Evolutionary conservation across 2,329 filamentous ascomycete genomes (phyloP).

Genomic region (Teratosphaeriaceae sp.): DNA sequence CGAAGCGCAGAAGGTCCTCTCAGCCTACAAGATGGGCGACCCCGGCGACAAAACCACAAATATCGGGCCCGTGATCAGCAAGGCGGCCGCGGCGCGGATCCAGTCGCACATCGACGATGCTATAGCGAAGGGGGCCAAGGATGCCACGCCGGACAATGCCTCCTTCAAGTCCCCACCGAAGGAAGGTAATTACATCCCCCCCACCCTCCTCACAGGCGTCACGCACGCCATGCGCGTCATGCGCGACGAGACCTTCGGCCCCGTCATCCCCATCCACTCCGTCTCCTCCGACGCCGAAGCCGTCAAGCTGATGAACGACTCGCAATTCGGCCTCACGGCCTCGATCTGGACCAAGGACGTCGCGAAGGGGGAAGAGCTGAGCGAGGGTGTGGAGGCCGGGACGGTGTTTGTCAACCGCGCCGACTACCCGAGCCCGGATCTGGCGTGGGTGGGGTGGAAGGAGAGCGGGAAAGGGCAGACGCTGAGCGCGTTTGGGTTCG

Average conservation of each 20-base stretch:
- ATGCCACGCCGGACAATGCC: conserved; percentile 75
- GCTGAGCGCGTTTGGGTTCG: conserved; percentile 82
- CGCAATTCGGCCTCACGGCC: conserved; percentile 89
- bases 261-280: conserved; percentile 84
- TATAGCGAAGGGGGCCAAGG: conserved; percentile 71
- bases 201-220: conserved; percentile 72
- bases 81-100: conserved; percentile 68
- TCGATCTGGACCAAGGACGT: conserved; percentile 95
- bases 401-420: conserved; percentile 95
- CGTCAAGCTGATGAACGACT: conserved; percentile 83
- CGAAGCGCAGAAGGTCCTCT: conserved; percentile 71
- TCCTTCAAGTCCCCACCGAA: conserved; percentile 65
- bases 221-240: conserved; percentile 81
- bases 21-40: conserved; percentile 78
- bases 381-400: conserved; percentile 78
- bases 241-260: conserved; percentile 92
- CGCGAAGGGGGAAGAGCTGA: conserved; percentile 64
- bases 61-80: conserved; percentile 82
- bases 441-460: conserved; percentile 75
- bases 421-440: conserved; percentile 77
- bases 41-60: conserved; percentile 73
- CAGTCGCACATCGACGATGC: conserved; percentile 76
- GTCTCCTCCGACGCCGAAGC: conserved; percentile 78
- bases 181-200: conserved; percentile 84
- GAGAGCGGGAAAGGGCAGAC: conserved; percentile 91